A percentile compares a stretch with the other conserved stretches of the same genome.
These are phyloP conservation scores for Rhinocladiella similis DNA, from an alignment of 2,329 filamentous ascomycete species.

Conservation along the genomic window DNA sequence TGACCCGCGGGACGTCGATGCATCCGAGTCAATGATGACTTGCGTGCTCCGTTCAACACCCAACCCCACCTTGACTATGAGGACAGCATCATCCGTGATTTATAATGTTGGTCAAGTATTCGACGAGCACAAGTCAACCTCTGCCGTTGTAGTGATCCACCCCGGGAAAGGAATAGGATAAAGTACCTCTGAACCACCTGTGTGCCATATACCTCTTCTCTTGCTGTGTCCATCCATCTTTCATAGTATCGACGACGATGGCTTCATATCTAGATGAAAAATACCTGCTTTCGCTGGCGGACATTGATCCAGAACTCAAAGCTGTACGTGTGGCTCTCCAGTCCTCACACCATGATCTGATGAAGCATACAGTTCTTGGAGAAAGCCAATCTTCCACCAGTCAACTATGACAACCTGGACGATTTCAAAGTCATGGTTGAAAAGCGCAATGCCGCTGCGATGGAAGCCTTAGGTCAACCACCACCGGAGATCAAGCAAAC, in stretches of 20 bases:
- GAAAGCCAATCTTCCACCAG: slow-evolving; percentile 22
- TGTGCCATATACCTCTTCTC: too few relatives aligned
- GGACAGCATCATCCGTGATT: too few relatives aligned
- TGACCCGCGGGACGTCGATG: too few relatives aligned
- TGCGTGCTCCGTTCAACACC: too few relatives aligned
- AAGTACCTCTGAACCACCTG: too few relatives aligned
- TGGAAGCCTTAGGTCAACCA: slow-evolving; percentile 16
- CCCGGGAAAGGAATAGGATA: too few relatives aligned
- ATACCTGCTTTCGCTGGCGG: slow-evolving; percentile 30
- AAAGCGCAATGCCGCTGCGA: slow-evolving; percentile 20
- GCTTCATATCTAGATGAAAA: slow-evolving; percentile 26
- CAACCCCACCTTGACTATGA: too few relatives aligned
- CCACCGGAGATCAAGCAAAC: slow-evolving; percentile 25
- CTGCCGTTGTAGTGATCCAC: too few relatives aligned
- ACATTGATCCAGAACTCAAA: slow-evolving; percentile 34
- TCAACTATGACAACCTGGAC: slow-evolving; percentile 22
- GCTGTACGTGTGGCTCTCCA: slow-evolving; percentile 25
- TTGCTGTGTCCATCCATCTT: too few relatives aligned
- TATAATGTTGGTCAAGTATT: too few relatives aligned
- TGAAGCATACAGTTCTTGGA: slow-evolving; percentile 22
- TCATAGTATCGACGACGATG: not conserved
- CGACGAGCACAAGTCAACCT: too few relatives aligned
- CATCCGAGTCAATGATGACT: too few relatives aligned
- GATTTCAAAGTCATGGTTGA: slow-evolving; percentile 22
- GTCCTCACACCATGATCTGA: not conserved